A percentile compares a stretch with the other conserved stretches of the same genome.
These are phyloP conservation scores for Coemansia sp. DNA, from an alignment of 192 early-diverging fungal genomes.

Conservation along the genomic window DNA sequence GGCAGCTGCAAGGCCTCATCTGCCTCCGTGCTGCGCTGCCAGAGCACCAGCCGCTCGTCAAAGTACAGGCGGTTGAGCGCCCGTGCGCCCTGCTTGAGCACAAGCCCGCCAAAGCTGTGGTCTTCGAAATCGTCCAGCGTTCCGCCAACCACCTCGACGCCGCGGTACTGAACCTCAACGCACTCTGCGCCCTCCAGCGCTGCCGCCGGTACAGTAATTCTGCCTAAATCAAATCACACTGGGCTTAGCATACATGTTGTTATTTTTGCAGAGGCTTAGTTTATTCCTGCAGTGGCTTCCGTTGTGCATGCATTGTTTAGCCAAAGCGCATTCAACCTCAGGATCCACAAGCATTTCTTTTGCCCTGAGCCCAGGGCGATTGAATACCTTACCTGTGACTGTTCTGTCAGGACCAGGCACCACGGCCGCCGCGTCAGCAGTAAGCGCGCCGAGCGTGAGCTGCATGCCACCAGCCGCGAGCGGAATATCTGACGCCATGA, in stretches of 20 bases:
- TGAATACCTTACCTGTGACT: constrained; percentile 13
- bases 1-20: constrained; percentile 7
- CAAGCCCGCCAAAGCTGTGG: constrained; percentile 18
- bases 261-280: not conserved
- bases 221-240: constrained; percentile 20
- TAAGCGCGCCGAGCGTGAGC: constrained; percentile 1
- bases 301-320: no score
- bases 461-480: constrained; percentile 6
- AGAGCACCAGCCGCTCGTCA: constrained; percentile 48
- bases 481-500: not conserved
- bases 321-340: no score
- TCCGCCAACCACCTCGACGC: constrained; percentile 45
- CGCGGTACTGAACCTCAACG: constrained; percentile 43
- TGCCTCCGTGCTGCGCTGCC: constrained; percentile 12
- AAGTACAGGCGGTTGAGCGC: constrained; percentile 46
- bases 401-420: constrained; percentile 17
- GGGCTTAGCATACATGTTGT: not conserved
- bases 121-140: constrained; percentile 45
- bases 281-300: not conserved
- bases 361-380: no score
- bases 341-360: no score
- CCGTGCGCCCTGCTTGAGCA: constrained; percentile 33
- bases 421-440: not conserved
- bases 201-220: constrained; percentile 19
- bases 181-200: constrained; percentile 11